Evolutionary conservation across 495 filamentous ascomycete species (phyloP).

Genomic region (Lasiosphaeris hirsuta): DNA sequence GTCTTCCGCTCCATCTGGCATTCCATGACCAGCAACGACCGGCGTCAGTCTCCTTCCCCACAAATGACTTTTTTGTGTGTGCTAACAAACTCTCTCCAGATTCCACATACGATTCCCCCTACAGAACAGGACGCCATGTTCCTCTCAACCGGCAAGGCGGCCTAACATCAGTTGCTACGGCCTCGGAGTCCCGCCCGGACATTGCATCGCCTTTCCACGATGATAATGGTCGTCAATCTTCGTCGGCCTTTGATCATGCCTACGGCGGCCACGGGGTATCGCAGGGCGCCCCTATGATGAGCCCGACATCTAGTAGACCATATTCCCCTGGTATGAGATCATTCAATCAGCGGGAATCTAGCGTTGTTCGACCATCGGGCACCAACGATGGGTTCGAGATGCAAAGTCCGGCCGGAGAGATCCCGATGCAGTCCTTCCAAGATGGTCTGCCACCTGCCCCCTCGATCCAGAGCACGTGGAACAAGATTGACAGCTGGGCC

Average conservation of each 20-base stretch:
- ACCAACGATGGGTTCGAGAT: constrained; percentile 59
- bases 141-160: constrained; percentile 66
- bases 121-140: constrained; percentile 76
- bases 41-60: constrained; percentile 46
- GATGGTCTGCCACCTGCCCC: constrained; percentile 89
- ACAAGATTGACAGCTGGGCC: constrained; percentile 87
- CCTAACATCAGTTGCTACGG: constrained; percentile 75
- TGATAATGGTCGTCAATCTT: constrained; percentile 56
- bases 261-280: constrained; percentile 36
- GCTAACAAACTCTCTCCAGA: constrained; percentile 55
- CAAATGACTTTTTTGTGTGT: not conserved
- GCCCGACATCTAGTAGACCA: constrained; percentile 61
- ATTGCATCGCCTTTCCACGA: constrained; percentile 72
- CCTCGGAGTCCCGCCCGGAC: constrained; percentile 72
- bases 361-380: constrained; percentile 20
- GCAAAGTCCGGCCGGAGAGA: constrained; percentile 69
- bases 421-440: constrained; percentile 94
- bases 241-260: constrained; percentile 43
- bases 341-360: constrained; percentile 56
- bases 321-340: constrained; percentile 93
- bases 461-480: constrained; percentile 85
- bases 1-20: constrained; percentile 69
- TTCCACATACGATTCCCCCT: constrained; percentile 81
- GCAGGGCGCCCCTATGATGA: constrained; percentile 38
- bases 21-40: constrained; percentile 76